Conservation (phyloP, 331 rosid species). For the Arachis monticola region DNA sequence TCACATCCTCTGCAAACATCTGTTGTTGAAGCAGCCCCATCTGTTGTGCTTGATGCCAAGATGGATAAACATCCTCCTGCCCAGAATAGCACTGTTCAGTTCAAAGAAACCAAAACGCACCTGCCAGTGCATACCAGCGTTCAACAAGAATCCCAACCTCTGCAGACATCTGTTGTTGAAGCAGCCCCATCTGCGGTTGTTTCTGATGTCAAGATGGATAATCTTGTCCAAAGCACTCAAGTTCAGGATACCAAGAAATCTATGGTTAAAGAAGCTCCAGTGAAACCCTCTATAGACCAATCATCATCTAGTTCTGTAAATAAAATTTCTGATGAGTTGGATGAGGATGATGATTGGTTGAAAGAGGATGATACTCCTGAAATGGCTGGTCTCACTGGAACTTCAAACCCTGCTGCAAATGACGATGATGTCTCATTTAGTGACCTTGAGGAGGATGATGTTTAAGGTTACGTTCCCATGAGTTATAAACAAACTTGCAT, state of each 20-base stretch:
- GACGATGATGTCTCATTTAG: slow-evolving; percentile 97
- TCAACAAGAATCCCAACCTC: slow-evolving; percentile 50
- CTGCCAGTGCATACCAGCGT: slow-evolving; percentile 59
- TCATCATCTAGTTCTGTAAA: slow-evolving; percentile 51
- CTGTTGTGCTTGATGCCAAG: slow-evolving; percentile 52
- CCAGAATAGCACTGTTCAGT: background rate
- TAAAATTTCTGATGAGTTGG: slow-evolving; percentile 50
- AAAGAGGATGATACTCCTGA: slow-evolving; percentile 88
- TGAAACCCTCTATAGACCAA: slow-evolving; percentile 39
- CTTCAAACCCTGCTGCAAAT: slow-evolving; percentile 59
- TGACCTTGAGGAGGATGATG: slow-evolving; percentile 91
- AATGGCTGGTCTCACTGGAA: slow-evolving; percentile 65
- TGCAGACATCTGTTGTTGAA: slow-evolving; percentile 48
- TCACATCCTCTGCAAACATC: slow-evolving; percentile 46
- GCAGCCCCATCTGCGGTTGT: slow-evolving; percentile 42
- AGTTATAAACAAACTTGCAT: slow-evolving; percentile 60
- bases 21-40: slow-evolving; percentile 49
- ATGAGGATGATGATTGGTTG: slow-evolving; percentile 97
- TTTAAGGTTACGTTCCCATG: slow-evolving; percentile 48
- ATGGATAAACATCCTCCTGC: slow-evolving; percentile 54
- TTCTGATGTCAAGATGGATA: slow-evolving; percentile 61
- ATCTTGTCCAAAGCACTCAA: slow-evolving; percentile 53
- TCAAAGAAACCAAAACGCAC: slow-evolving; percentile 57
- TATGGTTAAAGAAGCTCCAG: slow-evolving; percentile 61
- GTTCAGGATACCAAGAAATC: slow-evolving; percentile 63